Conservation (phyloP, 176 grass and related monocot genomes). For the Oryza officinalis region DNA sequence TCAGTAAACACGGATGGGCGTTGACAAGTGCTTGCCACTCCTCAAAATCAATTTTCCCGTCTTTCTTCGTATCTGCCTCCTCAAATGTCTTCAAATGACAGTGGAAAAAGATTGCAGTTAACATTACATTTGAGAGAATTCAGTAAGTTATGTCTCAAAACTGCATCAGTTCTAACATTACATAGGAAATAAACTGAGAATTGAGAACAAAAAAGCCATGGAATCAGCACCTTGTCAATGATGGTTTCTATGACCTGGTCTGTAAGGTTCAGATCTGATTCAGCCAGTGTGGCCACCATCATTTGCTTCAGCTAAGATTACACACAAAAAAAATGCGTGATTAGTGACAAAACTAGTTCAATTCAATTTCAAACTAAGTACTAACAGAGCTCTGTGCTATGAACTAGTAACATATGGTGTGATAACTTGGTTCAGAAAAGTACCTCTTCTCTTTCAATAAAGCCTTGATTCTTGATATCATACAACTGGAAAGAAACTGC, state of each 20-base stretch:
- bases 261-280: constrained; percentile 42
- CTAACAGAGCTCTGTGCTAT: too few relatives aligned
- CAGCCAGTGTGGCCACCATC: constrained; percentile 48
- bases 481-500: constrained; percentile 66
- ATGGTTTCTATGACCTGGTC: constrained; percentile 45
- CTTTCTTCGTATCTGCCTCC: constrained; percentile 53
- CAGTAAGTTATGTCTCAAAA: not conserved
- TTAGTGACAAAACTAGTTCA: not conserved
- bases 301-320: constrained; percentile 54
- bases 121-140: not conserved
- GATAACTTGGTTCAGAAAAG: not conserved
- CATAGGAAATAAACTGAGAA: not conserved
- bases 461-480: constrained; percentile 71
- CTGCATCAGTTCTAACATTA: not conserved
- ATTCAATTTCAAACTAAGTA: not conserved
- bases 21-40: constrained; percentile 47
- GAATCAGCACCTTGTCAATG: constrained; percentile 47
- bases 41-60: constrained; percentile 53
- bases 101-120: not conserved
- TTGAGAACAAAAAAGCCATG: too few relatives aligned
- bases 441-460: constrained; percentile 66
- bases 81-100: constrained; percentile 46
- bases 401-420: not conserved
- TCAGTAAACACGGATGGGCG: constrained; percentile 43
- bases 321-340: not conserved